A percentile compares a stretch with the other conserved stretches of the same genome.
Conservation (phyloP, 352 stramenopile genomes). For the Globisporangium paddicum region DNA sequence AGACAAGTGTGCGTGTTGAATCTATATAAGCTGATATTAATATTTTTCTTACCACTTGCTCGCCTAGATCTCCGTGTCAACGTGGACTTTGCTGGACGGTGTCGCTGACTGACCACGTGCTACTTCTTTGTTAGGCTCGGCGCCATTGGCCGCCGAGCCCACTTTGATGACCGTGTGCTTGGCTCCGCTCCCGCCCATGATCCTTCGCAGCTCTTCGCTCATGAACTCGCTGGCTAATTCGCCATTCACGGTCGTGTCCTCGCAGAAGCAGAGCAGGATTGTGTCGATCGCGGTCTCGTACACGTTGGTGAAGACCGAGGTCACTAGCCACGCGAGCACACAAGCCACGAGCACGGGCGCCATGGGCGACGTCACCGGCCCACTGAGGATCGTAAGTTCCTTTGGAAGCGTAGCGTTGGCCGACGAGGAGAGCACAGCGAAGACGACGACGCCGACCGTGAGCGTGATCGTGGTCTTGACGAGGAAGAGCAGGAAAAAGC, state of each 20-base stretch:
- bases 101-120: neutral
- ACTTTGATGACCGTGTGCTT: conserved; percentile 47
- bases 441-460: conserved; percentile 34
- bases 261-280: conserved; percentile 96
- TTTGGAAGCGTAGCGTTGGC: conserved; percentile 22
- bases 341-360: conserved; percentile 86
- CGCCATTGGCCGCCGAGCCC: conserved; percentile 1
- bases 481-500: conserved; percentile 92
- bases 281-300: conserved; percentile 95
- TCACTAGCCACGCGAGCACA: conserved; percentile 88
- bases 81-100: conserved; percentile 25
- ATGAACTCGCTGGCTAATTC: conserved; percentile 70
- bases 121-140: conserved; percentile 1
- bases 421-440: conserved; percentile 30
- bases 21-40: conserved; percentile 22
- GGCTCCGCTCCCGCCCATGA: conserved; percentile 39
- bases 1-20: conserved; percentile 2
- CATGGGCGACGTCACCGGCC: conserved; percentile 82
- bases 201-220: conserved; percentile 60
- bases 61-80: conserved; percentile 37
- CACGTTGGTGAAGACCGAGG: conserved; percentile 89
- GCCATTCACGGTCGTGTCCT: conserved; percentile 78
- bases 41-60: conserved; percentile 13
- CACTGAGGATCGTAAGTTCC: conserved; percentile 60
- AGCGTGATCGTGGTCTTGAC: conserved; percentile 89